A percentile compares a stretch with the other conserved stretches of the same genome.
Evolutionary conservation across 768 basidiomycete species (phyloP).

Genomic region (Cystofilobasidium capitatum): DNA sequence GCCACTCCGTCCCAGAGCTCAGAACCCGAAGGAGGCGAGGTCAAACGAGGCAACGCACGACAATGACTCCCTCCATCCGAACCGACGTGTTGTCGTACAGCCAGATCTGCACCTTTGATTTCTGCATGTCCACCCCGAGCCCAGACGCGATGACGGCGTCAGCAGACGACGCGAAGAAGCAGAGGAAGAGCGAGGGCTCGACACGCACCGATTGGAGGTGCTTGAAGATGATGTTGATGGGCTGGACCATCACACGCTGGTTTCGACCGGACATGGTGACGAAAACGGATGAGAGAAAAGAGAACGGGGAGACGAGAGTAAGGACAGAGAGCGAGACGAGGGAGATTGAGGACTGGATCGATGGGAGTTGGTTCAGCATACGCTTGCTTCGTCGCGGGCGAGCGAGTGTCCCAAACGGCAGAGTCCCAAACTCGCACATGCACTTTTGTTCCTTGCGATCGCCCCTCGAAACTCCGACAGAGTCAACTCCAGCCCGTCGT

Average conservation of each 20-base stretch:
- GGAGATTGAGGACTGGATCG: too few species aligned
- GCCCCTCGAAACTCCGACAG: too few species aligned
- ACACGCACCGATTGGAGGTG: conserved; percentile 69
- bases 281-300: conserved; percentile 2
- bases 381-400: too few species aligned
- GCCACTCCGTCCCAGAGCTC: conserved; percentile 28
- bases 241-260: conserved; percentile 97
- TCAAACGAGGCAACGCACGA: conserved; percentile 52
- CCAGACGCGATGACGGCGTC: background rate
- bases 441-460: too few species aligned
- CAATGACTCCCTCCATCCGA: conserved; percentile 90
- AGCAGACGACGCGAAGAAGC: background rate
- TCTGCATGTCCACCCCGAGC: conserved; percentile 44
- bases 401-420: too few species aligned
- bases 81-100: conserved; percentile 93
- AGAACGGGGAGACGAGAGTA: background rate
- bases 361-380: too few species aligned
- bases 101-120: conserved; percentile 81
- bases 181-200: background rate
- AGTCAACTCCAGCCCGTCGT: too few species aligned
- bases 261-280: conserved; percentile 81
- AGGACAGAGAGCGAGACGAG: too few species aligned
- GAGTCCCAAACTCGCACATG: too few species aligned
- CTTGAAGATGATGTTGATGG: conserved; percentile 99
- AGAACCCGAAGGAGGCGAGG: conserved; percentile 29